A percentile compares a stretch with the other conserved stretches of the same genome.
phyloP scores from a whole-genome alignment of 1,284 basidiomycete species.

The Cryptococcus floricola region DNA sequence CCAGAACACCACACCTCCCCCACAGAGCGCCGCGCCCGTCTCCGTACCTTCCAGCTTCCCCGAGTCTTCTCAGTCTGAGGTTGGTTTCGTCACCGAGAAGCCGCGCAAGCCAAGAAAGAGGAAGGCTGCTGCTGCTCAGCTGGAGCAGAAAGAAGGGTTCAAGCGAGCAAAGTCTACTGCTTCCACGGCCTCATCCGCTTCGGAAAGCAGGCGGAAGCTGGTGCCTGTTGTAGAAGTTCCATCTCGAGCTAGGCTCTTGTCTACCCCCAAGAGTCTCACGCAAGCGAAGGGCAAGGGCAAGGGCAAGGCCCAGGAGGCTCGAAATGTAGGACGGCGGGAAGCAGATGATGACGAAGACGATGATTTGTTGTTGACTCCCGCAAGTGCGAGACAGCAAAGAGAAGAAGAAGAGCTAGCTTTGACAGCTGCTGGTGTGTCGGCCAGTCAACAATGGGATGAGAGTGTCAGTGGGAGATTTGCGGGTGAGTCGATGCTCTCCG shows the following conservation, averaged over 20 bases:
- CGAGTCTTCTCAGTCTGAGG: background rate
- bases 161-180: background rate
- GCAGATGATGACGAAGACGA: slow-evolving; percentile 14
- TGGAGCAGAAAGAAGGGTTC: background rate
- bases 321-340: background rate
- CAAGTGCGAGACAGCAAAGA: slow-evolving; percentile 18
- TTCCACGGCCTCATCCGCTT: slow-evolving; percentile 1
- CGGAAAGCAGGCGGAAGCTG: background rate
- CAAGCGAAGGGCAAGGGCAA: background rate
- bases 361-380: slow-evolving; percentile 27
- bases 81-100: background rate
- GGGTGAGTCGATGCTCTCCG: slow-evolving; percentile 9
- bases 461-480: slow-evolving; percentile 25
- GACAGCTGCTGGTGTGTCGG: background rate
- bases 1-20: background rate
- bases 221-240: slow-evolving; percentile 6
- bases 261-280: background rate
- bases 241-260: background rate
- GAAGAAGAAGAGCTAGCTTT: slow-evolving; percentile 25
- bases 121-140: background rate
- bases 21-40: background rate
- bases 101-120: background rate
- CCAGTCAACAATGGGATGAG: slow-evolving; percentile 6
- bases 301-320: background rate
- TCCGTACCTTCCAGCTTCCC: background rate